Conservation (phyloP, 2,329 filamentous ascomycete species). For the Aureobasidium namibiae region DNA sequence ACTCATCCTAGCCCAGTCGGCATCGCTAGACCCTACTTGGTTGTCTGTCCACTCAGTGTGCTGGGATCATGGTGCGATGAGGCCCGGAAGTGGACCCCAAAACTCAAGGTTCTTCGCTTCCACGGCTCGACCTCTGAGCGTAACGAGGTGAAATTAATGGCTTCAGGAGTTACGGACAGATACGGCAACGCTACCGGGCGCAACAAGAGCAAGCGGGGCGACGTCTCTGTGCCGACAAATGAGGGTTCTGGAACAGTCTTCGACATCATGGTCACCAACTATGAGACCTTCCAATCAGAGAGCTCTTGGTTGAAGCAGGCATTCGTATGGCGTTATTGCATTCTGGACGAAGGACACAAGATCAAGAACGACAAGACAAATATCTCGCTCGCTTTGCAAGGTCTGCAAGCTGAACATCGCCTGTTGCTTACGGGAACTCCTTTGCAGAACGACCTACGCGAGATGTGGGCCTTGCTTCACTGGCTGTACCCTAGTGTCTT, state of each 20-base stretch:
- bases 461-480: conserved; percentile 50
- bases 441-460: conserved; percentile 50
- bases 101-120: conserved; percentile 39
- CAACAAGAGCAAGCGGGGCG: conserved; percentile 15
- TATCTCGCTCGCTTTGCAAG: conserved; percentile 35
- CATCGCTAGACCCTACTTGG: conserved; percentile 34
- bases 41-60: conserved; percentile 45
- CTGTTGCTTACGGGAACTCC: conserved; percentile 48
- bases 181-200: conserved; percentile 35
- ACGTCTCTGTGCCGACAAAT: conserved; percentile 22
- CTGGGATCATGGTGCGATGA: conserved; percentile 43
- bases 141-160: conserved; percentile 39
- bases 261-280: conserved; percentile 43
- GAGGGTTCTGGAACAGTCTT: conserved; percentile 20
- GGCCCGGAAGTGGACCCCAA: conserved; percentile 40
- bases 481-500: conserved; percentile 55
- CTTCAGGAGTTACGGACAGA: conserved; percentile 37
- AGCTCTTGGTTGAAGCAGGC: conserved; percentile 42
- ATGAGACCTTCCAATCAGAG: conserved; percentile 40
- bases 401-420: conserved; percentile 39
- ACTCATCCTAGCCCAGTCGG: conserved; percentile 30
- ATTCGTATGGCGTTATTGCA: conserved; percentile 45
- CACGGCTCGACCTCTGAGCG: conserved; percentile 39
- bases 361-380: conserved; percentile 42
- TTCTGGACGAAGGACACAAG: conserved; percentile 47